Evolutionary conservation across 1,284 basidiomycete genomes (phyloP).

Genomic region (Austroboletus rostrupii): DNA sequence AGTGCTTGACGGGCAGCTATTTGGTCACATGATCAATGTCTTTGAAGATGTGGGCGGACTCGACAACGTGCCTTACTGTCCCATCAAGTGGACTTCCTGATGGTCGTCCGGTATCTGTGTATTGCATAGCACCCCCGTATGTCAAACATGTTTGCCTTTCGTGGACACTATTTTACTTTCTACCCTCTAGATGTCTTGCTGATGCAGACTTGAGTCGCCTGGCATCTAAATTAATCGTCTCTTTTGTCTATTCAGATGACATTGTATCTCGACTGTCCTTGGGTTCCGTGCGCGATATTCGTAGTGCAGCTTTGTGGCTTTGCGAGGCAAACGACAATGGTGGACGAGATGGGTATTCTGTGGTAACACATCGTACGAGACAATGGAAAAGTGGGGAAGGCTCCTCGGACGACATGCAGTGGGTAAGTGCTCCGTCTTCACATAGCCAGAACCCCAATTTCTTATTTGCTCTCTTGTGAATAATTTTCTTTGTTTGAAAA

Average conservation of each 20-base stretch:
- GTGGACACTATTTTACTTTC: slow-evolving; percentile 6
- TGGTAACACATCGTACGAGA: slow-evolving; percentile 57
- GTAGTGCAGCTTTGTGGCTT: slow-evolving; percentile 72
- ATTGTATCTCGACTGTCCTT: slow-evolving; percentile 75
- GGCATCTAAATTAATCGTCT: slow-evolving; percentile 60
- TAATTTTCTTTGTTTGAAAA: not conserved
- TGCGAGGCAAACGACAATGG: slow-evolving; percentile 60
- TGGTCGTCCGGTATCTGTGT: slow-evolving; percentile 66
- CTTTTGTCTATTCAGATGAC: slow-evolving; percentile 80
- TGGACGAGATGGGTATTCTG: slow-evolving; percentile 51
- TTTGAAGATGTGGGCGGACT: slow-evolving; percentile 78
- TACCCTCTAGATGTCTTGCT: slow-evolving; percentile 47
- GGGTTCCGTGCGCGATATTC: slow-evolving; percentile 74
- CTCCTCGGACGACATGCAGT: slow-evolving; percentile 53
- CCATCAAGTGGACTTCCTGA: slow-evolving; percentile 66
- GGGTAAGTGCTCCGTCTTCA: slow-evolving; percentile 44
- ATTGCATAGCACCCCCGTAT: slow-evolving; percentile 78
- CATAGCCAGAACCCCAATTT: not conserved
- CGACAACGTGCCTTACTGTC: slow-evolving; percentile 69
- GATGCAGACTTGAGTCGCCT: slow-evolving; percentile 54
- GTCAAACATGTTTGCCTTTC: slow-evolving; percentile 24
- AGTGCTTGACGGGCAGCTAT: slow-evolving; percentile 19
- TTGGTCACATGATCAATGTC: slow-evolving; percentile 1
- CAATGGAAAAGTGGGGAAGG: slow-evolving; percentile 56
- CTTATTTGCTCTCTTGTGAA: slow-evolving; percentile 1